Evolutionary conservation across 192 early-diverging fungal species (phyloP).

Genomic region (Backusella liffmaniae): DNA sequence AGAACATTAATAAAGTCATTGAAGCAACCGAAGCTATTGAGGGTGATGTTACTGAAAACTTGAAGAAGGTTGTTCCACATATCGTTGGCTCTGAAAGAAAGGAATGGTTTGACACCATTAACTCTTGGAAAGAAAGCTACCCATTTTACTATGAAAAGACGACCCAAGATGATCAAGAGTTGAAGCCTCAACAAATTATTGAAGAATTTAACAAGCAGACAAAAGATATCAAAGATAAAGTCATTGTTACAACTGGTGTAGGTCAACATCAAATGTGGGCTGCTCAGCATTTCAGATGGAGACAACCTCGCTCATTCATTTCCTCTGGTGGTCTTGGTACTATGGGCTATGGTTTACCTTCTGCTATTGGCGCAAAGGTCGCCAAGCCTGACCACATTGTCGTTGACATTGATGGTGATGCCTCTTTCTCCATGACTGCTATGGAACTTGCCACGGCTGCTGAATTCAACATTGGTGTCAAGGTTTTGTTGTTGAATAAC

Average conservation of each 20-base stretch:
- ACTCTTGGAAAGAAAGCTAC: constrained; percentile 89
- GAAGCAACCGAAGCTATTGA: constrained; percentile 89
- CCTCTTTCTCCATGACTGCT: constrained; percentile 97
- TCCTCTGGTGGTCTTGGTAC: constrained; percentile 98
- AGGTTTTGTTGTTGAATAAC: constrained; percentile 96
- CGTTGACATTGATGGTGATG: constrained; percentile 98
- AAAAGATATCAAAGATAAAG: constrained; percentile 81
- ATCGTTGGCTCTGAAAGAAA: constrained; percentile 68
- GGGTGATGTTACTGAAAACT: constrained; percentile 91
- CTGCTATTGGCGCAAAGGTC: constrained; percentile 97
- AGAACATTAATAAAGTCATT: constrained; percentile 99
- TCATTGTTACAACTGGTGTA: constrained; percentile 94
- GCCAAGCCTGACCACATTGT: constrained; percentile 92
- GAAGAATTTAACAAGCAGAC: constrained; percentile 89
- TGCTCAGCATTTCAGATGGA: constrained; percentile 93
- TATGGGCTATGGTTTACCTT: constrained; percentile 97
- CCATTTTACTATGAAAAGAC: constrained; percentile 82
- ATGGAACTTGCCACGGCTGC: constrained; percentile 98
- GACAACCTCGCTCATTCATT: constrained; percentile 84
- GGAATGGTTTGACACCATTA: constrained; percentile 84
- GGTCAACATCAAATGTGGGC: constrained; percentile 99
- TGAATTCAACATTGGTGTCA: constrained; percentile 97
- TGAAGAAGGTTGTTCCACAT: constrained; percentile 76
- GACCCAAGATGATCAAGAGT: constrained; percentile 52
- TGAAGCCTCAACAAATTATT: constrained; percentile 95